phyloP scores from a whole-genome alignment of 345 rosid genomes.

The Physaria fendleri region DNA sequence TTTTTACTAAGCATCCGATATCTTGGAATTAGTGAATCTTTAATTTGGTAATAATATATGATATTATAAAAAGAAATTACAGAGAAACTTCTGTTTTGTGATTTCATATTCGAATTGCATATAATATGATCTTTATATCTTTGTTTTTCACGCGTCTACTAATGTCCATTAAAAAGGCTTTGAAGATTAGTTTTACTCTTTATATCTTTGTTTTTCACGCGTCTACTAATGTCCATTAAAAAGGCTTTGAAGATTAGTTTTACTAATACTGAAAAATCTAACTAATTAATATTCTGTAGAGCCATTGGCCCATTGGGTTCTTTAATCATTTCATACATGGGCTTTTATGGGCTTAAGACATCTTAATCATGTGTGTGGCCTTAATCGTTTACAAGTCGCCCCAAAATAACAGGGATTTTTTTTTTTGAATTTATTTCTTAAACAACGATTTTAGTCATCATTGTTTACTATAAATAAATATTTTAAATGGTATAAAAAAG shows the following conservation, averaged over 20 bases:
- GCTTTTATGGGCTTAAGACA: not conserved
- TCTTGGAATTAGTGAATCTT: slow-evolving; percentile 15
- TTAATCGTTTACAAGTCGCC: not conserved
- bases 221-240: not conserved
- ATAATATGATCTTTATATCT: no score
- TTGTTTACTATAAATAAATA: no score
- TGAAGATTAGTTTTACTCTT: not conserved
- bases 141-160: no score
- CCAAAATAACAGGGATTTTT: no score
- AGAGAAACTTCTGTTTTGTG: not conserved
- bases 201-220: no score
- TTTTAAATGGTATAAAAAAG: no score
- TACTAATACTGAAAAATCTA: not conserved
- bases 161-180: not conserved
- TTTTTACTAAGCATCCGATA: slow-evolving; percentile 25
- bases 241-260: not conserved
- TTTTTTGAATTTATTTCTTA: no score
- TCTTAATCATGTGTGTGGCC: not conserved
- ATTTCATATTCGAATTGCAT: not conserved
- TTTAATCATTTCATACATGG: not conserved
- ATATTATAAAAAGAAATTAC: not conserved
- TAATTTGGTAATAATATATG: no score
- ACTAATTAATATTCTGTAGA: not conserved
- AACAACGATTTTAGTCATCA: no score
- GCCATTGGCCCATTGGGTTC: slow-evolving; percentile 5